Evolutionary conservation across 2,329 filamentous ascomycete genomes (phyloP).

Genomic region (Pseudopithomyces maydicus): DNA sequence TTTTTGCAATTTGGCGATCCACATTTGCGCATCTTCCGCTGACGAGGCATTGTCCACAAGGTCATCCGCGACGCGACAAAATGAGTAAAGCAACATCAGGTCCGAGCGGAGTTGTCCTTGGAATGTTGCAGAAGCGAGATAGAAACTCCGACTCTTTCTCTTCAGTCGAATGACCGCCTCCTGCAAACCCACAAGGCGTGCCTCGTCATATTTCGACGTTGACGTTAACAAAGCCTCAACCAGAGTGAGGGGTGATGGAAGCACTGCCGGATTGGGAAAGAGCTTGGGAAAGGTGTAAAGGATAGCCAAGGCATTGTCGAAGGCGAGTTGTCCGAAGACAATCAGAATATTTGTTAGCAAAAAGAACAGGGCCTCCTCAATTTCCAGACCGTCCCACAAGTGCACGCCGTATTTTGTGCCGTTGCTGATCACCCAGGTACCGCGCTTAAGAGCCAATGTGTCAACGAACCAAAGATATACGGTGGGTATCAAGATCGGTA

Average conservation of each 20-base stretch:
- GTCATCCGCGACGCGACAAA: conserved; percentile 75
- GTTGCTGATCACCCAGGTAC: conserved; percentile 73
- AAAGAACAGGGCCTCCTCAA: conserved; percentile 79
- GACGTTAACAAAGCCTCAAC: conserved; percentile 58
- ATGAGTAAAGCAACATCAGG: conserved; percentile 72
- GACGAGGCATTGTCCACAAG: conserved; percentile 68
- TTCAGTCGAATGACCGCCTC: conserved; percentile 64
- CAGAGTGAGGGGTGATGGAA: conserved; percentile 57
- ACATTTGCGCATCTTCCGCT: conserved; percentile 58
- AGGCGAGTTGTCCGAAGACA: conserved; percentile 70
- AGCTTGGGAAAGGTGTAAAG: conserved; percentile 65
- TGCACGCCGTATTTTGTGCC: conserved; percentile 69
- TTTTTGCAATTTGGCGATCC: conserved; percentile 62
- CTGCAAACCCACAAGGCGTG: conserved; percentile 61
- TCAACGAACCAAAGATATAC: conserved; percentile 76
- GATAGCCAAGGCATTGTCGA: conserved; percentile 71
- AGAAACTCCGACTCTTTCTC: conserved; percentile 74
- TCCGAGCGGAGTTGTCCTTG: conserved; percentile 71
- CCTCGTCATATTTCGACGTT: conserved; percentile 59
- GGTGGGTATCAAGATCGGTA: conserved; percentile 68
- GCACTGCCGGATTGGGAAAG: conserved; percentile 57
- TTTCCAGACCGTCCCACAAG: conserved; percentile 68
- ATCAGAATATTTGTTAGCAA: conserved; percentile 71
- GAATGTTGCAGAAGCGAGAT: conserved; percentile 72
- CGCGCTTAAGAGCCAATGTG: conserved; percentile 67